phyloP scores from a whole-genome alignment of 768 basidiomycete species.

The Mycena pura region DNA sequence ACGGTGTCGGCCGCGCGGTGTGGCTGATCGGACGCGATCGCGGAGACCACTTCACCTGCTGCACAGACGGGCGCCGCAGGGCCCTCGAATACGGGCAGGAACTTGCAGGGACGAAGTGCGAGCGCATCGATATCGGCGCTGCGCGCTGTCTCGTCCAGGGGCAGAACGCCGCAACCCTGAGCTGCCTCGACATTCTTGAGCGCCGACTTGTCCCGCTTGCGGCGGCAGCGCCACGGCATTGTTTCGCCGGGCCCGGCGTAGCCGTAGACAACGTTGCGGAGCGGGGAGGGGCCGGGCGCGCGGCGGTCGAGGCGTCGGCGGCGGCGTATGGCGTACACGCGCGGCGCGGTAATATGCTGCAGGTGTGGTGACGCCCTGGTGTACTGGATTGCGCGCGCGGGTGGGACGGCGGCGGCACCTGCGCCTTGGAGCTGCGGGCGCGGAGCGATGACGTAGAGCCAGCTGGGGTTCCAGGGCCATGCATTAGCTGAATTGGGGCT shows the following conservation, averaged over 20 bases:
- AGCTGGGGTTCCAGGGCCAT: too few species aligned
- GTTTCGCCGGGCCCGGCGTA: not conserved
- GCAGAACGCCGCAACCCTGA: not conserved
- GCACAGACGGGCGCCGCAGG: not conserved
- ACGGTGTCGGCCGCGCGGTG: not conserved
- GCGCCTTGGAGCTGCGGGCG: not conserved
- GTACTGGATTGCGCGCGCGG: not conserved
- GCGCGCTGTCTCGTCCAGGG: too few species aligned
- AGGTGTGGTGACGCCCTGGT: not conserved
- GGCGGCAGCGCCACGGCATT: not conserved
- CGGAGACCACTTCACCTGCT: not conserved
- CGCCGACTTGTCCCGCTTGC: not conserved
- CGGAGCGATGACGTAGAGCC: too few species aligned
- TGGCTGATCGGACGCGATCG: not conserved
- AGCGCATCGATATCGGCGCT: not conserved
- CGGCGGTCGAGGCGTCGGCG: not conserved
- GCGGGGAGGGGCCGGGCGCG: not conserved
- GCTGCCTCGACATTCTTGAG: not conserved
- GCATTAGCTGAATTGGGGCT: too few species aligned
- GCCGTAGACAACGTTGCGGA: not conserved
- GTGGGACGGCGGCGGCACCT: not conserved
- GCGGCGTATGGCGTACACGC: conserved; percentile 4
- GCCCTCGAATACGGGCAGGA: not conserved
- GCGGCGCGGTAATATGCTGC: conserved; percentile 9
- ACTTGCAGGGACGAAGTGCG: not conserved